Conservation (phyloP, 129 eudicot species). For the Tagetes patula region DNA sequence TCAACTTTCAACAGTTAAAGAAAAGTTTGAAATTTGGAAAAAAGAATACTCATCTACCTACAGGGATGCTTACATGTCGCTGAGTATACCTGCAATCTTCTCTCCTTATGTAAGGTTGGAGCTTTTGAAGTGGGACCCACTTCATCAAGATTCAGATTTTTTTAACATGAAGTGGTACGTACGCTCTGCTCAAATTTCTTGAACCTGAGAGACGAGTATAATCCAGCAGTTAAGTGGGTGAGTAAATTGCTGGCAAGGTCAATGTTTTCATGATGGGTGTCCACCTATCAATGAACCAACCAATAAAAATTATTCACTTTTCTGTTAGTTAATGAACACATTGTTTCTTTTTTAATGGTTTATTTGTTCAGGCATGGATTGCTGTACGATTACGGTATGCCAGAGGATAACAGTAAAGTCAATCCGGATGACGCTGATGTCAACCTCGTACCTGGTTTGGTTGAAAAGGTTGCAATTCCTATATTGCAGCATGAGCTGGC, state of each 20-base stretch:
- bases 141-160: conserved; percentile 90
- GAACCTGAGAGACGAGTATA: conserved; percentile 50
- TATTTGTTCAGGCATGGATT: conserved; percentile 65
- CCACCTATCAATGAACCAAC: conserved; percentile 24
- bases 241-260: conserved; percentile 53
- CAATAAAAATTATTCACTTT: conserved; percentile 12
- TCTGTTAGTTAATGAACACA: background rate
- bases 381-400: conserved; percentile 65
- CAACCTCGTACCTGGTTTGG: conserved; percentile 77
- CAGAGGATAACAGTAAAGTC: conserved; percentile 55
- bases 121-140: conserved; percentile 99
- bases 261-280: conserved; percentile 34
- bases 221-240: conserved; percentile 55
- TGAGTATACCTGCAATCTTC: conserved; percentile 81
- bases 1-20: conserved; percentile 66
- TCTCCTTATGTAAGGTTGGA: conserved; percentile 97
- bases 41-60: conserved; percentile 67
- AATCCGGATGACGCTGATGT: conserved; percentile 60
- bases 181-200: conserved; percentile 51
- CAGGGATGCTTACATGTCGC: conserved; percentile 83
- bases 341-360: background rate
- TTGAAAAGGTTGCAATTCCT: conserved; percentile 88
- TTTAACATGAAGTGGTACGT: conserved; percentile 88
- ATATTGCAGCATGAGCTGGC: conserved; percentile 69
- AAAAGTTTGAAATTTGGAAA: conserved; percentile 78